Evolutionary conservation across 1,139 yeast species (phyloP), one percentile per base, ranked within the genome.

Genomic region (Casaregolazyma suthepensis): DNA sequence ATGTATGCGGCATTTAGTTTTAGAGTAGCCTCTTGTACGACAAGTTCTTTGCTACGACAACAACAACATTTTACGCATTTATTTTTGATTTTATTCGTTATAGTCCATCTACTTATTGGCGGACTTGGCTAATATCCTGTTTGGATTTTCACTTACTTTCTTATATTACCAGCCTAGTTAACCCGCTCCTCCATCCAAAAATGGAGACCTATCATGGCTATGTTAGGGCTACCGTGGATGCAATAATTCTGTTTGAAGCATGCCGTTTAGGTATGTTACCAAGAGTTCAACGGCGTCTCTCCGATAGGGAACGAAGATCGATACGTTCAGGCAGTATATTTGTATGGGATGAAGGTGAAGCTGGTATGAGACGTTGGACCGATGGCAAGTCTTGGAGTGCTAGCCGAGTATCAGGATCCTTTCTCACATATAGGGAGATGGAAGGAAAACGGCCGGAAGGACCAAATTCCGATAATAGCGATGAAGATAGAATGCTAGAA

Each of bases 361-460:
- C 88, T 51, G 86, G 83, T 15, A 84, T 85, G 82, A 77, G 82
- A 59, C 71, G 90, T 44, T 85, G 91, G 91, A 85, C 91, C 1
- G 91, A 85, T 62, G 88, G 90, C 42, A 71, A 71, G 51, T 74
- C 78, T 44, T 85, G 90, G 90, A 77, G 83, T 55, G 87, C 90
- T 1, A 80, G 86, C 0, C 74, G 88, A 59, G 89, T 85, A 2
- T 75, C 79, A 17, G 87, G 88, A 1, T 76, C 80, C 1, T 85
- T 85, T 61, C 70, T 85, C 46, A 78, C 82, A 5, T 85, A 85
- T 65, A 76, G 79, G 55, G 88, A 85, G 65, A 78, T 83, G 74
- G 82, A 79, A 56, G 67, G 72, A 55, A 61, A 58, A 45, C 60
- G 63, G 26, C 17, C 44, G 15, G 50, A 43, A 37, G 43, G 46